Base-by-base conservation (phyloP, 495 filamentous ascomycete species). In the Aspergillus cristatus region DNA sequence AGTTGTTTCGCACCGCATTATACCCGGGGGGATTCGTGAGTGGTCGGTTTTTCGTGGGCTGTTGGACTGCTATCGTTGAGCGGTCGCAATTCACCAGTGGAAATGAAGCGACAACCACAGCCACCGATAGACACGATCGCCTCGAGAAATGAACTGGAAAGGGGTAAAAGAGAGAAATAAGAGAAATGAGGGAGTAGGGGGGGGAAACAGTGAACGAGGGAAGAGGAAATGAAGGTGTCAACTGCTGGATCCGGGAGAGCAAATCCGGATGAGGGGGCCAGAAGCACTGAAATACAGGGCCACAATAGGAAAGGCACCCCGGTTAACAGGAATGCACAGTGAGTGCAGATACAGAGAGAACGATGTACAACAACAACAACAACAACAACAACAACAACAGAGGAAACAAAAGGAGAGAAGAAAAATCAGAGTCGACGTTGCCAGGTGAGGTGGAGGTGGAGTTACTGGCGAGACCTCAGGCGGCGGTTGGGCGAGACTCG, bases 1-100 rank as follows among this genome's bases (percentile, higher is more conserved):
- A n/a, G n/a, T n/a, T 46, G 50, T 45, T 41, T 29, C 38, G 47
- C 35, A 37, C 49, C 37, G 46, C 62, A 66, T 66, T 42, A 55
- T 63, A n/a, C n/a, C n/a, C n/a, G n/a, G n/a, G n/a, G n/a, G n/a
- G n/a, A n/a, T n/a, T n/a, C n/a, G n/a, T n/a, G n/a, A n/a, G n/a
- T n/a, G n/a, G n/a, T n/a, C n/a, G n/a, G n/a, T n/a, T n/a, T n/a
- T n/a, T n/a, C n/a, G n/a, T n/a, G n/a, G n/a, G n/a, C n/a, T n/a
- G n/a, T n/a, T n/a, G n/a, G n/a, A n/a, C n/a, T n/a, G n/a, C n/a
- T n/a, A n/a, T n/a, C n/a, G n/a, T n/a, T n/a, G n/a, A n/a, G n/a
- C n/a, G n/a, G n/a, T n/a, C n/a, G n/a, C n/a, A n/a, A 24, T 24
- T 24, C 20, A 24, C 20, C 4, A 8, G 20, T 4, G 8, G 20